These are phyloP conservation scores for Sclerotinia trifoliorum DNA, from an alignment of 2,329 filamentous ascomycete species.

Conservation along the genomic window DNA sequence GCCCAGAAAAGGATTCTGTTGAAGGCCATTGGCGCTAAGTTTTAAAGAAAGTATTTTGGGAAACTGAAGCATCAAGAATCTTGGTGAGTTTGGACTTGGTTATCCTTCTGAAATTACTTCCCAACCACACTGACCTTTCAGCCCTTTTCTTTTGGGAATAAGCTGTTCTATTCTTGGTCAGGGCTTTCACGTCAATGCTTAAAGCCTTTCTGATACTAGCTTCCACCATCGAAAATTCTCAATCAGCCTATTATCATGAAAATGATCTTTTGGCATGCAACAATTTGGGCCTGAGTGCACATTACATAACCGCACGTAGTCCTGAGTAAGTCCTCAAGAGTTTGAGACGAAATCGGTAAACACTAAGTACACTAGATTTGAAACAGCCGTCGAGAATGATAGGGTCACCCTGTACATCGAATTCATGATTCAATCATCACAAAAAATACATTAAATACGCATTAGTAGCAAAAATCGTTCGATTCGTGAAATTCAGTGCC, in stretches of 20 bases:
- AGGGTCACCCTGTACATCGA: neutral
- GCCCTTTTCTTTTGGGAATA: neutral
- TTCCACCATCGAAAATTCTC: neutral
- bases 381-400: neutral
- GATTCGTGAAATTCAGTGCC: neutral
- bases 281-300: neutral
- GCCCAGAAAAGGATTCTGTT: neutral
- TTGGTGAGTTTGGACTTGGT: neutral
- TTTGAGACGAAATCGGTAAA: constrained; percentile 4
- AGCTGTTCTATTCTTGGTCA: neutral
- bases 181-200: neutral
- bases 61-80: neutral
- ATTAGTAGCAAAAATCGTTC: neutral
- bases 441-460: neutral
- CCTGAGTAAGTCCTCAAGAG: neutral
- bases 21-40: neutral
- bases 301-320: neutral
- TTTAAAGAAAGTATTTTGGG: neutral
- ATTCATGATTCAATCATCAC: neutral
- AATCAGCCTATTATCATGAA: neutral
- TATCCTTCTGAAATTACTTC: neutral
- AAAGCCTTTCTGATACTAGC: constrained; percentile 1
- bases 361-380: neutral
- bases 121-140: constrained; percentile 12
- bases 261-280: neutral